Evolutionary conservation across 306 rosid species (phyloP), one percentile per base, ranked within the genome.

Genomic region (Cucurbita moschata): DNA sequence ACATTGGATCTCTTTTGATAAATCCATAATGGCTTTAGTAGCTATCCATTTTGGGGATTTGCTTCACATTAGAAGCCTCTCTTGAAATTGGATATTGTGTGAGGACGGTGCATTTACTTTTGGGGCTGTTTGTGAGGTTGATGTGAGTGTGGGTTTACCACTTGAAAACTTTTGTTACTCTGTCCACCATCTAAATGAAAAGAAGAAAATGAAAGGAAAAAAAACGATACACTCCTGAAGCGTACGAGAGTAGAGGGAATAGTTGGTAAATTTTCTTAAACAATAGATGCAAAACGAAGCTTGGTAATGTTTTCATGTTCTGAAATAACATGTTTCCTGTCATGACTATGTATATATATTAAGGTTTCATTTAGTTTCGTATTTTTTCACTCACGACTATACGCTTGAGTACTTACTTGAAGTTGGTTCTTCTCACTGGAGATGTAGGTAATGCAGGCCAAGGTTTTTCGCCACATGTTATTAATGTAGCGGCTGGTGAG

Each of bases 371-470:
- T 49, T 51, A 50, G 26, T 40, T 39, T 35, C 10, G 55, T 55
- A 40, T 39, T 54, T 72, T 66, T 26, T 77, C 46, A 15, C 74
- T 50, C 58, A 14, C 26, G 74, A 15, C 4, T 30, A 47, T 50
- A 3, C 15, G 59, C 74, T 70, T 6, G 60, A 19, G 64, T 67
- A 73, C 66, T 83, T 72, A 73, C 73, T 73, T 53, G 65, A 58
- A 63, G 65, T 47, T 71, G 58, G 30, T 53, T 50, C 68, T 78
- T 70, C 64, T 50, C 21, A 49, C 73, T 80, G 80, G 77, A 79
- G 78, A 85, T 81, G 86, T 85, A 93, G 96, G 97, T 82, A 88
- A 86, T 84, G 80, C 85, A 55, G 98, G 94, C 56, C 97, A 88
- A 83, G 89, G 94, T 37, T 92, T 92, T 77, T 85, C 91, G 18